Conservation (phyloP, 305 asterid species). For the Rubia occidens region DNA sequence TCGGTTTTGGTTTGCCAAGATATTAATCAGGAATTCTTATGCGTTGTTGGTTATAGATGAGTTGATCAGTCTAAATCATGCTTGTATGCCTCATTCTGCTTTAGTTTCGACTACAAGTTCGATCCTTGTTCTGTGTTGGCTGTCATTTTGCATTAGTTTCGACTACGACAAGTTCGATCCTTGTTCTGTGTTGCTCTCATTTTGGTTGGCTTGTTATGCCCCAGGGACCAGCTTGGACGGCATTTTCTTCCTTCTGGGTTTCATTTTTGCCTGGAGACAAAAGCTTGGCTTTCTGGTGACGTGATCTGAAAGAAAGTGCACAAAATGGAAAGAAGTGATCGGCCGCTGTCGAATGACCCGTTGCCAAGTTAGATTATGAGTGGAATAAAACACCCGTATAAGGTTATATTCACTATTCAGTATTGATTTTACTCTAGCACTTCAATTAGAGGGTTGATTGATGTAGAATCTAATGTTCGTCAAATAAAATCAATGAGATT, state of each 20-base stretch:
- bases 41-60: background rate
- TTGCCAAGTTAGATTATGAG: conserved; percentile 12
- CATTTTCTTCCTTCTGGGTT: too few relatives aligned
- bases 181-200: background rate
- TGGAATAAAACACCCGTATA: too few relatives aligned
- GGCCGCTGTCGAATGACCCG: background rate
- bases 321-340: background rate
- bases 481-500: too few relatives aligned
- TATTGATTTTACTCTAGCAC: background rate
- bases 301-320: background rate
- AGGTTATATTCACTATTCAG: background rate
- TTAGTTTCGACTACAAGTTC: background rate
- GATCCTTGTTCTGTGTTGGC: conserved; percentile 2
- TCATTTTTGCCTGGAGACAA: background rate
- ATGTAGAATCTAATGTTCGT: too few relatives aligned
- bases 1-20: background rate
- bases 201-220: background rate
- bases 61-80: background rate
- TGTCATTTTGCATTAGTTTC: background rate
- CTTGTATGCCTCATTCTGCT: background rate
- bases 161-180: background rate
- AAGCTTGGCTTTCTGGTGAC: background rate
- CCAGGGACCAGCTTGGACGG: background rate
- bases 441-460: background rate
- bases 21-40: background rate